These are phyloP conservation scores for Wickerhamiella azymoides DNA, from an alignment of 805 yeast species.

Conservation along the genomic window DNA sequence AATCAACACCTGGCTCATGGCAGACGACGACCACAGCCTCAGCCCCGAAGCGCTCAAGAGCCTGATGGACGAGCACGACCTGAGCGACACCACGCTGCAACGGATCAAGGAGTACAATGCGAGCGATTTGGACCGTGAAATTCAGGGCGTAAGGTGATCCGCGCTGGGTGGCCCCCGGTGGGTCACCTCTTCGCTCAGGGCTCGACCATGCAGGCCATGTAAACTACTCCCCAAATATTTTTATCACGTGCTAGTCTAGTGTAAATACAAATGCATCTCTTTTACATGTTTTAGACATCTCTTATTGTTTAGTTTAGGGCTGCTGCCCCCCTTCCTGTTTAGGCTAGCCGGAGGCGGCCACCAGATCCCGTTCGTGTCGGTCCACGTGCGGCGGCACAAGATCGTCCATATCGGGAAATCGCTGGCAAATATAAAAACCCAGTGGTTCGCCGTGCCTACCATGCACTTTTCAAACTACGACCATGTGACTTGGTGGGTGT, in stretches of 20 bases:
- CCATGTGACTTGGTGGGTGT: constrained; percentile 55
- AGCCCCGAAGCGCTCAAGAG: not conserved
- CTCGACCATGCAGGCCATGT: too few species aligned
- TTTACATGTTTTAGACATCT: too few species aligned
- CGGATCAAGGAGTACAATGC: constrained; percentile 2
- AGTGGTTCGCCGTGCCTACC: too few species aligned
- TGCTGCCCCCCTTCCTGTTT: too few species aligned
- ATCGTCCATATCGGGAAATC: not conserved
- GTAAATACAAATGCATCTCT: too few species aligned
- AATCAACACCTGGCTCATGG: constrained; percentile 57
- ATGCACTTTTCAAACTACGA: constrained; percentile 33
- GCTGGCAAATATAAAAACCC: not conserved
- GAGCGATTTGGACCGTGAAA: not conserved
- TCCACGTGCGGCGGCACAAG: not conserved
- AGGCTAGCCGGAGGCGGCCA: too few species aligned
- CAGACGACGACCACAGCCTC: not conserved
- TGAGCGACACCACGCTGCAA: constrained; percentile 4
- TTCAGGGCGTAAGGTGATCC: not conserved
- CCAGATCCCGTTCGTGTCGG: too few species aligned
- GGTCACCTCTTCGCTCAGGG: too few species aligned
- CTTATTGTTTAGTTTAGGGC: too few species aligned
- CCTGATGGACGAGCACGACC: not conserved
- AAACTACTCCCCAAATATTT: too few species aligned
- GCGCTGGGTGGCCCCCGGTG: too few species aligned
- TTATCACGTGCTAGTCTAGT: too few species aligned